These are phyloP conservation scores for Aspergillus novofumigatus DNA, from an alignment of 2,329 filamentous ascomycete genomes.

Conservation along the genomic window DNA sequence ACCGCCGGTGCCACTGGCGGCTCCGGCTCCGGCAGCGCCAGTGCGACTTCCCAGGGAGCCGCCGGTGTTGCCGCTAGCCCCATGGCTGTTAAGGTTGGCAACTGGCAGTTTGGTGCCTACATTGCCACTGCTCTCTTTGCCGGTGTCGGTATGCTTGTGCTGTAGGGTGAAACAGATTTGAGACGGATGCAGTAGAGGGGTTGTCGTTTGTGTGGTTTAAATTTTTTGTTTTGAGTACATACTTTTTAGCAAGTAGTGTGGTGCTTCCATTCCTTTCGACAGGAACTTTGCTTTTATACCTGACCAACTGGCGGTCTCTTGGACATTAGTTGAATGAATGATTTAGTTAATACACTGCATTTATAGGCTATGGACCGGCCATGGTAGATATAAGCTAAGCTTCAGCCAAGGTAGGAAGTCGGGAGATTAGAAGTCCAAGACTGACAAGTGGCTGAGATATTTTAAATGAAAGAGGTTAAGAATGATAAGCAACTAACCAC, in stretches of 20 bases:
- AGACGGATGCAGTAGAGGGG: not conserved
- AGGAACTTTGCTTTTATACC: not conserved
- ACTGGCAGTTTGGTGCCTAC: slow-evolving; percentile 42
- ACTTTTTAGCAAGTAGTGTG: slow-evolving; percentile 3
- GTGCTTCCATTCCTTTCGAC: not conserved
- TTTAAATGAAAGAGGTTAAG: too few species aligned
- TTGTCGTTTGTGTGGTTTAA: slow-evolving; percentile 1
- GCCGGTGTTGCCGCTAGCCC: slow-evolving; percentile 28
- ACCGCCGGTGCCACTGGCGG: slow-evolving; percentile 32
- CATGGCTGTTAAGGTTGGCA: slow-evolving; percentile 36
- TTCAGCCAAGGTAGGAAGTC: not conserved
- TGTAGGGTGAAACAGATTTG: slow-evolving; percentile 28
- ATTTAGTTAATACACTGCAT: not conserved
- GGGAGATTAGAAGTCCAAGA: too few species aligned
- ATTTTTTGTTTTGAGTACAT: not conserved
- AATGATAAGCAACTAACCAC: too few species aligned
- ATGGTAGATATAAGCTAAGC: too few species aligned
- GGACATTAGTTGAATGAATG: not conserved
- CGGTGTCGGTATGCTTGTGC: slow-evolving; percentile 45
- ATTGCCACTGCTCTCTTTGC: slow-evolving; percentile 40
- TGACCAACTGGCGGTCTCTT: not conserved
- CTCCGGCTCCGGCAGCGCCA: slow-evolving; percentile 15
- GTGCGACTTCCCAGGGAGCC: slow-evolving; percentile 28
- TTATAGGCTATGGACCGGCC: too few species aligned
- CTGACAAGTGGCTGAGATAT: too few species aligned